A percentile compares a stretch with the other conserved stretches of the same genome.
phyloP scores from a whole-genome alignment of 257 asterid species.

The Solanum bulbocastanum region DNA sequence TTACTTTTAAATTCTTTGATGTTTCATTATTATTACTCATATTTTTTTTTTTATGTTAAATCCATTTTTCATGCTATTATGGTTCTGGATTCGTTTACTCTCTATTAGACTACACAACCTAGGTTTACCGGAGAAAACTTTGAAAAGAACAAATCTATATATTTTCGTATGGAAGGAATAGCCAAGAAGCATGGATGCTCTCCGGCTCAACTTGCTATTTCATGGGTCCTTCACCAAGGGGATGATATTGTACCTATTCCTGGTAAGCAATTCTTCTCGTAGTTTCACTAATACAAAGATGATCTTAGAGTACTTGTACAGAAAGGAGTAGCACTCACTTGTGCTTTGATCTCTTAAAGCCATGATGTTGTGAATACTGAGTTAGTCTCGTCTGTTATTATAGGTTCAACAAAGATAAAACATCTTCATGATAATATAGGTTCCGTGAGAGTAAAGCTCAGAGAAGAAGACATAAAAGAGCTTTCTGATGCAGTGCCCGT shows the following conservation, averaged over 20 bases:
- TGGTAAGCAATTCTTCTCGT: conserved; percentile 20
- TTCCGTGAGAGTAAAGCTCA: conserved; percentile 41
- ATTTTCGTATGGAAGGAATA: conserved; percentile 28
- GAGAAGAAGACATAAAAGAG: conserved; percentile 34
- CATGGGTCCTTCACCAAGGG: conserved; percentile 61
- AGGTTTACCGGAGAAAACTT: conserved; percentile 51
- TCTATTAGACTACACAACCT: conserved; percentile 25
- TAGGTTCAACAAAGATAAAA: conserved; percentile 53
- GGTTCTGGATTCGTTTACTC: neutral
- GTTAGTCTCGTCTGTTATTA: neutral
- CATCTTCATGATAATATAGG: conserved; percentile 47
- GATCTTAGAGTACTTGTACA: too few relatives aligned
- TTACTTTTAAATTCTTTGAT: neutral
- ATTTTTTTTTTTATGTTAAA: neutral
- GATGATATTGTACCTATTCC: conserved; percentile 50
- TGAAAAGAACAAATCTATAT: conserved; percentile 49
- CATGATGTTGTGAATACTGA: neutral
- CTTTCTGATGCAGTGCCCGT: conserved; percentile 27
- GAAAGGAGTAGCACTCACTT: neutral
- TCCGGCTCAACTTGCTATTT: conserved; percentile 56
- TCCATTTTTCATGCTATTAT: neutral
- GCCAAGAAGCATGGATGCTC: conserved; percentile 43
- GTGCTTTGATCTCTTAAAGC: neutral
- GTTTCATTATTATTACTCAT: neutral
- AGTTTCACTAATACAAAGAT: neutral